Evolutionary conservation across 768 basidiomycete species (phyloP).

Genomic region (Terana coerulea): DNA sequence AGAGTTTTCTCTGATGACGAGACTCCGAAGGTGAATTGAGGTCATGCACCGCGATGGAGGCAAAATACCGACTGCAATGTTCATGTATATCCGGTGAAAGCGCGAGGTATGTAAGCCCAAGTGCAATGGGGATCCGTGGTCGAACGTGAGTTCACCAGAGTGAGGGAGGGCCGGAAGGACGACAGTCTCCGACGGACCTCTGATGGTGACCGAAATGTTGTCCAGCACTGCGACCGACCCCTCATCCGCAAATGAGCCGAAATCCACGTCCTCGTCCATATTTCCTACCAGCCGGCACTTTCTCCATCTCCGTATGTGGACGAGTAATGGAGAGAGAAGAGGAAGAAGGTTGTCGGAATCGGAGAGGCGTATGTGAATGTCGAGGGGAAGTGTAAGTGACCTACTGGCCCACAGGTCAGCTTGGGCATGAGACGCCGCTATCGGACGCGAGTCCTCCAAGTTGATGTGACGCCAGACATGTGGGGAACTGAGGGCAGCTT

Average conservation of each 20-base stretch:
- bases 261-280: constrained; percentile 26
- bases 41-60: constrained; percentile 42
- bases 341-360: constrained; percentile 53
- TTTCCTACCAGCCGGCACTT: constrained; percentile 39
- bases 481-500: constrained; percentile 50
- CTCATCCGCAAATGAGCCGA: constrained; percentile 9
- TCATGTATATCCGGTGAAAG: constrained; percentile 36
- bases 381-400: constrained; percentile 51
- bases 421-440: constrained; percentile 40
- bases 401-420: constrained; percentile 51
- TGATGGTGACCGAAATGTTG: constrained; percentile 3
- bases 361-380: constrained; percentile 52
- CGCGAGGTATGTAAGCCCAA: constrained; percentile 15
- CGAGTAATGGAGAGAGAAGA: constrained; percentile 59
- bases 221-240: constrained; percentile 10
- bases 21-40: constrained; percentile 51
- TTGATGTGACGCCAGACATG: constrained; percentile 56
- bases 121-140: constrained; percentile 6
- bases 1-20: constrained; percentile 53
- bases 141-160: constrained; percentile 10
- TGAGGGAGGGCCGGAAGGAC: not conserved
- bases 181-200: not conserved
- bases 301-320: constrained; percentile 55
- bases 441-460: constrained; percentile 41
- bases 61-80: constrained; percentile 44